These are phyloP conservation scores for Domatiomyces catenatus DNA, from an alignment of 2,329 filamentous ascomycete species.

Conservation along the genomic window DNA sequence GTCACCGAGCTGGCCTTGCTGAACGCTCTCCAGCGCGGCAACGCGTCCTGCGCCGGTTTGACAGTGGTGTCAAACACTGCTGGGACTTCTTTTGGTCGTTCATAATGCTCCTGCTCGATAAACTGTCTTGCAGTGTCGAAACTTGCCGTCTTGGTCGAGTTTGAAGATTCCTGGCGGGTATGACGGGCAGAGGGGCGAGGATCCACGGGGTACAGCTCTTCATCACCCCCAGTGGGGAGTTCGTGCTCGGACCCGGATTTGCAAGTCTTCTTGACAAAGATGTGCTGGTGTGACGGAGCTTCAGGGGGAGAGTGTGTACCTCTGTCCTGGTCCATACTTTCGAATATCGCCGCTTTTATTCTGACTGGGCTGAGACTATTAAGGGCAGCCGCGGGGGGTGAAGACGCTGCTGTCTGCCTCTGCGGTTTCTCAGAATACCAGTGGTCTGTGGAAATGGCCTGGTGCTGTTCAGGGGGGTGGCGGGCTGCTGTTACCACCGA, in stretches of 20 bases:
- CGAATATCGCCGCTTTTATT: constrained; percentile 12
- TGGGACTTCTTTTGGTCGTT: neutral
- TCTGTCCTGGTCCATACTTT: constrained; percentile 7
- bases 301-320: constrained; percentile 1
- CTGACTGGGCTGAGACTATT: constrained; percentile 10
- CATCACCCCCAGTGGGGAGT: neutral
- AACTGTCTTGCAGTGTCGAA: neutral
- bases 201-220: constrained; percentile 7
- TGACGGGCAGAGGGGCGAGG: constrained; percentile 9
- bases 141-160: constrained; percentile 7
- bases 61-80: neutral
- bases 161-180: constrained; percentile 11
- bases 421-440: neutral
- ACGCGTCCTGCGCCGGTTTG: constrained; percentile 9
- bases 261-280: neutral
- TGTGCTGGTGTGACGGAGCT: neutral
- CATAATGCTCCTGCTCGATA: neutral
- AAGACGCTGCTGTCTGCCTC: neutral
- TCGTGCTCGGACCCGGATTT: neutral
- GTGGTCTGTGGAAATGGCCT: neutral
- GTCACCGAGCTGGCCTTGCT: constrained; percentile 5
- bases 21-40: constrained; percentile 11
- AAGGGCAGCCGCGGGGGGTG: neutral
- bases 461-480: neutral
- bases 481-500: neutral